Evolutionary conservation across 73 alveolate species (phyloP), one percentile per base, ranked within the genome.

Genomic region (Paramecium sexaurelia): DNA sequence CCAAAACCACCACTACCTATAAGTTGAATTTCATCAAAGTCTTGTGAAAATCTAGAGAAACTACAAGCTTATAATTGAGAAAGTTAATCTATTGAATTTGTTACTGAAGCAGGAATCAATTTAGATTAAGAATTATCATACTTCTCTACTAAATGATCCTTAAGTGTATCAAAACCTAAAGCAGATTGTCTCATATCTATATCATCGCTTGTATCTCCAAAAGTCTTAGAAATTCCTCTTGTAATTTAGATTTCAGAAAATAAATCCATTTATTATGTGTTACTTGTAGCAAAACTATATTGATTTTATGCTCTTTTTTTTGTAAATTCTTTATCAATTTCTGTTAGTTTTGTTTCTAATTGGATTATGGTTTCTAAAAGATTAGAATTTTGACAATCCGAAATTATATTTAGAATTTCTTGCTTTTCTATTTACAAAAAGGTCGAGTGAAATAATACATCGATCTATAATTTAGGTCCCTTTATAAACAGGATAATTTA

Each of bases 1-100:
- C 96, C 96, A 47, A 75, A 75, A 40, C 96, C 96, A 11, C 96
- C 96, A 73, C 82, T 33, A 7, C 96, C 96, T 0, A 93, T 93
- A 26, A 37, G 17, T 51, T 73, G 87, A 3, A 73, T 61, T 17
- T 92, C 93, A 19, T 56, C 85, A 78, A 93, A 93, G 29, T 93
- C 90, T 22, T 41, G 22, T 36, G n/a, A 9, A 43, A 78, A 45
- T 45, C 90, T 78, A 13, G 68, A 78, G 26, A 40, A 78, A 24
- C 55, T 13, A 78, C 90, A 78, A 1, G 43, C 47, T 61, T 26
- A 27, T 61, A 61, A 61, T 26, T 61, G 26, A 26, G 41, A 26
- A 1, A 61, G 26, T 61, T 61, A 29, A 5, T 29, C 83, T 3
- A 32, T 61, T 29, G 83, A 45, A 51, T 0, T 9, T 51, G 15